A percentile compares a stretch with the other conserved stretches of the same genome.
phyloP scores from a whole-genome alignment of 1,139 yeast genomes.

The Eremothecium coryli region DNA sequence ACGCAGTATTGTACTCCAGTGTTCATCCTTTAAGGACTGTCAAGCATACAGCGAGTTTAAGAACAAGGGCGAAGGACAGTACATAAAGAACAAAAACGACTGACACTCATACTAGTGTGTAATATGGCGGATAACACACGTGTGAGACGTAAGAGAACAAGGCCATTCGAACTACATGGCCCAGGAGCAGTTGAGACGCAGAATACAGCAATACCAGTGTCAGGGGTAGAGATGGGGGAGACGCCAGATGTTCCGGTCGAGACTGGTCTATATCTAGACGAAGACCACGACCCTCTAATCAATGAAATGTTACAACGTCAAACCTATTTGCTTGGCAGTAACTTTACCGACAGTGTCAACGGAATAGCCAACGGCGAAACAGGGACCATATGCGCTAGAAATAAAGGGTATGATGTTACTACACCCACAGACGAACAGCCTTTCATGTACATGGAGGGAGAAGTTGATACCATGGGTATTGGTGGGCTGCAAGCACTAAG shows the following conservation, averaged over 20 bases:
- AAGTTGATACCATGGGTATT: constrained; percentile 6
- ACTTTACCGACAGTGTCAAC: constrained; percentile 5
- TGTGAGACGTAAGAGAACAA: constrained; percentile 12
- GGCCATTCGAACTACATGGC: constrained; percentile 11
- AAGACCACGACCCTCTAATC: constrained; percentile 12
- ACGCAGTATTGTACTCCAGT: no score
- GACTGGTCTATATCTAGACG: constrained; percentile 9
- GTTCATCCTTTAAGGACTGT: no score
- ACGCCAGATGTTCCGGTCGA: constrained; percentile 5
- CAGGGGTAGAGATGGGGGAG: constrained; percentile 7
- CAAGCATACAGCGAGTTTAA: no score
- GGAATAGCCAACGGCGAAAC: constrained; percentile 8
- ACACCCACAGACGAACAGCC: constrained; percentile 9
- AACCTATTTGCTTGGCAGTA: constrained; percentile 15
- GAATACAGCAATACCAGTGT: background rate
- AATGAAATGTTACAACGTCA: constrained; percentile 23
- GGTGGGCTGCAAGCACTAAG: constrained; percentile 4
- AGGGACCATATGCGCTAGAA: no score
- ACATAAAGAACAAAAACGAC: background rate
- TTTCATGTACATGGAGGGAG: constrained; percentile 9
- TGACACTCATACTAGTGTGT: no score
- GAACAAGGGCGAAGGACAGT: no score
- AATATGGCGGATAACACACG: constrained; percentile 15
- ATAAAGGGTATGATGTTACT: no score
- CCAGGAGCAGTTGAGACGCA: constrained; percentile 1